A percentile compares a stretch with the other conserved stretches of the same genome.
Conservation (phyloP, 192 early-diverging fungal genomes). For the Geranomyces michiganensis region DNA sequence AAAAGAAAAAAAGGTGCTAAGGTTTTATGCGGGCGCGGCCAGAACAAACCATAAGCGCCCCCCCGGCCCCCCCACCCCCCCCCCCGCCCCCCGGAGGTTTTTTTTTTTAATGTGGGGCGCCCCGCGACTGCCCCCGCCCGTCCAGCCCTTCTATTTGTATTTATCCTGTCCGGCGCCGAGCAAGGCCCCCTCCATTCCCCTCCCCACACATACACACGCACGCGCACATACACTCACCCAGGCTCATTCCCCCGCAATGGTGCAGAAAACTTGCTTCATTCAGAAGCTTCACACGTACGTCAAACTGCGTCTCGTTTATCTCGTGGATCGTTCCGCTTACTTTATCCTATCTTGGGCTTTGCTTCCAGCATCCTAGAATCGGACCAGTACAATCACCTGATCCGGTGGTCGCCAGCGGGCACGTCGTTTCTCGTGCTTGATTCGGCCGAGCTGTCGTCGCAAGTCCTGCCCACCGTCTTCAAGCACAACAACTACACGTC, state of each 20-base stretch:
- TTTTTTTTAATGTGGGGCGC: too few relatives aligned
- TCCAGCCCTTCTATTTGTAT: too few relatives aligned
- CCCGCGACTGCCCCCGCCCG: too few relatives aligned
- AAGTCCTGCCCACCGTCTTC: conserved; percentile 82
- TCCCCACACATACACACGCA: neutral
- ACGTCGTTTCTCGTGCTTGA: conserved; percentile 41
- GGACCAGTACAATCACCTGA: conserved; percentile 34
- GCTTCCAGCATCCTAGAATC: conserved; percentile 35
- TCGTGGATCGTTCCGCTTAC: neutral
- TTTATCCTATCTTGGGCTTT: neutral
- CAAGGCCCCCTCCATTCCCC: too few relatives aligned
- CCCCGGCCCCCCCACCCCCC: too few relatives aligned
- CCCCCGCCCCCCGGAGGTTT: too few relatives aligned
- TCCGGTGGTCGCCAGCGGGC: conserved; percentile 32
- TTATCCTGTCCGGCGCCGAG: too few relatives aligned
- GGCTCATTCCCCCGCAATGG: conserved; percentile 16
- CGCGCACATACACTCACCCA: neutral
- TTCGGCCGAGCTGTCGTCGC: conserved; percentile 70
- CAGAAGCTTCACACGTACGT: conserved; percentile 37
- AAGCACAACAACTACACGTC: conserved; percentile 91
- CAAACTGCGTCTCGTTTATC: neutral
- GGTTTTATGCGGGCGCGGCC: too few relatives aligned
- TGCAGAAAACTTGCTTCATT: conserved; percentile 43
- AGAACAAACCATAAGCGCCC: too few relatives aligned
- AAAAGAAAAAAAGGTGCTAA: too few relatives aligned